Evolutionary conservation across 805 yeast species (phyloP), one percentile per base, ranked within the genome.

Genomic region (Teunomyces pallodes): DNA sequence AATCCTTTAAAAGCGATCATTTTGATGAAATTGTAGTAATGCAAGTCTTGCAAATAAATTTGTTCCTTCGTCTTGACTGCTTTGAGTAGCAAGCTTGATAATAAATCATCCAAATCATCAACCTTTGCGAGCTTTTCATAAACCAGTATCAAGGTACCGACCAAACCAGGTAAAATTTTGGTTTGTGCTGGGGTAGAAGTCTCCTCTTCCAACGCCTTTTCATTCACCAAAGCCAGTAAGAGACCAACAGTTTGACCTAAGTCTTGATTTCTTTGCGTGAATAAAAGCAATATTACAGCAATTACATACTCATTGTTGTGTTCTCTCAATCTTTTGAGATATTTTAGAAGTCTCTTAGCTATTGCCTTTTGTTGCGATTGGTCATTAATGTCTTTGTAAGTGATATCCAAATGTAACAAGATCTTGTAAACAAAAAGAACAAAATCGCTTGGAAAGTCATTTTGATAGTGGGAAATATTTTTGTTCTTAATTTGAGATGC

Each of bases 1-100:
- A 60, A 54, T 12, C 62, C 53, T 50, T 66, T 66, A 51, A 71
- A 62, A 1, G 64, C 74, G 45, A 71, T 52, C 8, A 58, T 51
- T 47, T 64, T 67, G 38, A 54, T 63, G 42, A 65, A 65, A 42
- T 62, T 56, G 49, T 58, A 69, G 45, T 60, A 58, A 16, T 42
- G 30, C 2, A 36, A 27, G 50, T 57, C 56, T 5, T 29, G 27
- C 17, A 14, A 10, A 10, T 27, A 36, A 9, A 36, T 10, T 6
- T 27, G 24, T 9, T 27, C 40, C 10, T 36, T 28, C 6, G 44
- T 42, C 10, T n/a, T 12, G 14, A 42, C 36, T n/a, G 32, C 27
- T 17, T 26, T 36, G 13, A 7, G 10, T 9, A 36, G 30, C 4
- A 36, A 16, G 12, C 20, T 26, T 10, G 16, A 13, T 24, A 36